Evolutionary conservation across 1,139 yeast species (phyloP).

Genomic region (Kluyveromyces marxianus): DNA sequence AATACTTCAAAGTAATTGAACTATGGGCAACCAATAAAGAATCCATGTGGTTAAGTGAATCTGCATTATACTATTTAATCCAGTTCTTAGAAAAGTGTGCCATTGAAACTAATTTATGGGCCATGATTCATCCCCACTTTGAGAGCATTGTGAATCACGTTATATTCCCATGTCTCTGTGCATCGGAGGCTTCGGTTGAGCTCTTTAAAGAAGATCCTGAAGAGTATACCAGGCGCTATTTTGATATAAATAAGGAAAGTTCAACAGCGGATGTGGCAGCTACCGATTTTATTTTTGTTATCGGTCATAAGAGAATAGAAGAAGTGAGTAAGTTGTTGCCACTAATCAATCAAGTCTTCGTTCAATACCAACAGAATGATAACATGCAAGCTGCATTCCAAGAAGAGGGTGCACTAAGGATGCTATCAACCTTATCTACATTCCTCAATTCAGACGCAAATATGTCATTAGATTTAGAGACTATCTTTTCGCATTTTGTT

Average conservation of each 20-base stretch:
- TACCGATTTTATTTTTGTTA: constrained; percentile 55
- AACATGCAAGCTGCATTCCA: constrained; percentile 51
- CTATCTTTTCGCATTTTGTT: constrained; percentile 55
- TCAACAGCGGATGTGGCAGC: constrained; percentile 79
- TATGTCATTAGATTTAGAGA: constrained; percentile 57
- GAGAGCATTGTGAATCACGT: constrained; percentile 53
- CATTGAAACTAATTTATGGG: constrained; percentile 46
- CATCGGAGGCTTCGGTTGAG: constrained; percentile 48
- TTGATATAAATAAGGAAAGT: constrained; percentile 63
- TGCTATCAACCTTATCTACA: constrained; percentile 64
- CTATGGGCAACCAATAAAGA: constrained; percentile 43
- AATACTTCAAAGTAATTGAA: constrained; percentile 53
- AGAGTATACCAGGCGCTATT: constrained; percentile 62
- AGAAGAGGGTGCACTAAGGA: constrained; percentile 77
- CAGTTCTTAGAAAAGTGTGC: constrained; percentile 57
- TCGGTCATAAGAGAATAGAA: constrained; percentile 42
- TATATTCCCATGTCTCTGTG: constrained; percentile 56
- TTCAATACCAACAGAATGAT: constrained; percentile 25
- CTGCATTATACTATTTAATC: constrained; percentile 53
- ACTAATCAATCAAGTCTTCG: constrained; percentile 46
- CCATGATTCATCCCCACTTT: constrained; percentile 46
- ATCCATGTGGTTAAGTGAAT: constrained; percentile 53
- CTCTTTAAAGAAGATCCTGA: constrained; percentile 67
- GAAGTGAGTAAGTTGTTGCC: constrained; percentile 39
- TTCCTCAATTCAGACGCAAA: constrained; percentile 49